These are phyloP conservation scores for Styphnolobium japonicum DNA, from an alignment of 306 rosid genomes.

Conservation along the genomic window DNA sequence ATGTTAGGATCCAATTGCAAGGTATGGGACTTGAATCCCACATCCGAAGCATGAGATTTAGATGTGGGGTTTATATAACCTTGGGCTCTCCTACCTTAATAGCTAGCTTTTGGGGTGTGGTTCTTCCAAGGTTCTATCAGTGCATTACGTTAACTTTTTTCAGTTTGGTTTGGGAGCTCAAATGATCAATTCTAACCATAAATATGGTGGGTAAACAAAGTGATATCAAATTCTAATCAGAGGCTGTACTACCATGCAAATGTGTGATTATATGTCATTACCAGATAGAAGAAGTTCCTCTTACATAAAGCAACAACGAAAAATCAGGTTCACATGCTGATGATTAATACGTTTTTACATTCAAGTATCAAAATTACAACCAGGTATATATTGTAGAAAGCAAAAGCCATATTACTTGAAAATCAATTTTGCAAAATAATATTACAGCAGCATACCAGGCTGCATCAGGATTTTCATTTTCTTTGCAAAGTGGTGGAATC, in stretches of 20 bases:
- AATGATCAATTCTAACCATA: background rate
- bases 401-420: background rate
- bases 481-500: conserved; percentile 83
- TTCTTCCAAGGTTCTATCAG: no score
- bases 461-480: conserved; percentile 88
- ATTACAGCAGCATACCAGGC: conserved; percentile 62
- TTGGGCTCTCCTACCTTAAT: no score
- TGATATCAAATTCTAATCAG: background rate
- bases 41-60: no score
- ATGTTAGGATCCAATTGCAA: no score
- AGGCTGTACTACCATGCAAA: conserved; percentile 7
- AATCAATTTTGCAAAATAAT: conserved; percentile 24
- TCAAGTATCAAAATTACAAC: background rate
- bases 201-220: background rate
- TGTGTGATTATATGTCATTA: background rate
- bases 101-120: no score
- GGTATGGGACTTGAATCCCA: no score
- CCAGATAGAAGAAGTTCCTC: background rate
- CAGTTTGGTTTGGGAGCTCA: background rate
- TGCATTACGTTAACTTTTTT: no score
- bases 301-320: background rate
- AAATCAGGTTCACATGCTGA: conserved; percentile 3
- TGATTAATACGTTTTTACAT: background rate
- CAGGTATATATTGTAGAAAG: background rate
- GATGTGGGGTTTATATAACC: no score